Evolutionary conservation across 2,329 filamentous ascomycete genomes (phyloP), one percentile per base, ranked within the genome.

Genomic region (Curvularia hawaiiensis): DNA sequence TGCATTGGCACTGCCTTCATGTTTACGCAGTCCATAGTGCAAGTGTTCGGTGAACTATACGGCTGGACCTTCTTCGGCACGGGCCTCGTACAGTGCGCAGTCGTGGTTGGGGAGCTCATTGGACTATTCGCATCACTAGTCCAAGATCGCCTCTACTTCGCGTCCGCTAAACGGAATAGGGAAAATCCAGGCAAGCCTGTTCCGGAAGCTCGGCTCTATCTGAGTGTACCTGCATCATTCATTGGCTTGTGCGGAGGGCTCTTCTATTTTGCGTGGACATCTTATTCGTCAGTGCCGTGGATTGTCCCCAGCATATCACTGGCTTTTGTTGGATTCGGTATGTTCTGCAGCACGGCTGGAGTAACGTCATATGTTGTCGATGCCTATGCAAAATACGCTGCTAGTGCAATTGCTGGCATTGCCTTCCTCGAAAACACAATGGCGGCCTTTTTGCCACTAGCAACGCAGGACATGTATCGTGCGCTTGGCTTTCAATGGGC

Each of bases 191-290:
- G 77, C 0, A 63, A 57, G 3, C 77, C 79, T 0, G 74, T 82
- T 0, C 80, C 80, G 0, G 80, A 83, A 66, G 79, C 78, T 0
- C 72, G 80, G 11, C 70, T 82, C 0, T 81, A 81, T 59, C 66
- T 80, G 41, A 75, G 70, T 49, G 74, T 81, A 11, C 70, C 76
- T 1, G 79, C 70, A 1, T 79, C 78, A 2, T 79, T 83, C 44
- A 30, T 82, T 28, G 80, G 80, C 3, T 76, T 83, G 35, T 70
- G 75, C 0, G 81, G 77, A 1, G 82, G 82, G 14, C 77, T 84
- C 71, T 83, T 84, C 59, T 74, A 78, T 31, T 84, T 83, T 58
- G 82, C 75, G 0, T 84, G 82, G 82, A 80, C 80, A 1, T 74
- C 76, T 1, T 81, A 77, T 43, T 63, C 79, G 0, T 52, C 47